These are phyloP conservation scores for Hemileccinum impolitum DNA, from an alignment of 768 basidiomycete genomes.

Conservation along the genomic window DNA sequence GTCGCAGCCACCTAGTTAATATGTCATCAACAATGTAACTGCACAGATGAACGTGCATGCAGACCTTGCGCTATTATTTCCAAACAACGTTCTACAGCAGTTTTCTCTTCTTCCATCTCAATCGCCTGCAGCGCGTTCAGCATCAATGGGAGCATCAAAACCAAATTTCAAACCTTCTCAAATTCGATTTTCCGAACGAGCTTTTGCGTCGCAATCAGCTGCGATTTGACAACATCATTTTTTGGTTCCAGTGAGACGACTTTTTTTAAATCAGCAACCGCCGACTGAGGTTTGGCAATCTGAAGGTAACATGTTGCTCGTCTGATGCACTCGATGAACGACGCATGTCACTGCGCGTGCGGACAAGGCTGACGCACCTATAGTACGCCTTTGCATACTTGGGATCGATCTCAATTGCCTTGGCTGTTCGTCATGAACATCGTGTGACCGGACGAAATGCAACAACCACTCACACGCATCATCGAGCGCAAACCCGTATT, in stretches of 20 bases:
- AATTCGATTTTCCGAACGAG: slow-evolving; percentile 87
- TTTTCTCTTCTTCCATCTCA: slow-evolving; percentile 86
- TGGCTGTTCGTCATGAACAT: slow-evolving; percentile 43
- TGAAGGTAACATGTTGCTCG: slow-evolving; percentile 91
- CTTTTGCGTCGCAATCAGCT: slow-evolving; percentile 88
- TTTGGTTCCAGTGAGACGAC: slow-evolving; percentile 80
- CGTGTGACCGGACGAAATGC: slow-evolving; percentile 8
- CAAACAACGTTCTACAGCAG: slow-evolving; percentile 66
- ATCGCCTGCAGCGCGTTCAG: slow-evolving; percentile 61
- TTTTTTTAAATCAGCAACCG: slow-evolving; percentile 85
- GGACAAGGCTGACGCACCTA: slow-evolving; percentile 43
- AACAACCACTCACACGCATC: slow-evolving; percentile 69
- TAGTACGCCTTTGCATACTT: slow-evolving; percentile 90
- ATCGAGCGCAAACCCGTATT: slow-evolving; percentile 86
- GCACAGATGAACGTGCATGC: slow-evolving; percentile 9
- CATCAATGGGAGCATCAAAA: not conserved
- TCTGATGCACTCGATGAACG: slow-evolving; percentile 35
- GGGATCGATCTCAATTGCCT: slow-evolving; percentile 84
- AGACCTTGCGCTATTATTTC: slow-evolving; percentile 79
- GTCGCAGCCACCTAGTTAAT: slow-evolving; percentile 64
- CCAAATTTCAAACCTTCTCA: slow-evolving; percentile 61
- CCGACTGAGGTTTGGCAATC: slow-evolving; percentile 81
- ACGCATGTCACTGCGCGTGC: not conserved
- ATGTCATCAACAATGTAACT: slow-evolving; percentile 3
- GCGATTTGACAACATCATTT: slow-evolving; percentile 75